Evolutionary conservation across 164 flowering plant genomes (phyloP).

Genomic region (Vitis rotundifolia): DNA sequence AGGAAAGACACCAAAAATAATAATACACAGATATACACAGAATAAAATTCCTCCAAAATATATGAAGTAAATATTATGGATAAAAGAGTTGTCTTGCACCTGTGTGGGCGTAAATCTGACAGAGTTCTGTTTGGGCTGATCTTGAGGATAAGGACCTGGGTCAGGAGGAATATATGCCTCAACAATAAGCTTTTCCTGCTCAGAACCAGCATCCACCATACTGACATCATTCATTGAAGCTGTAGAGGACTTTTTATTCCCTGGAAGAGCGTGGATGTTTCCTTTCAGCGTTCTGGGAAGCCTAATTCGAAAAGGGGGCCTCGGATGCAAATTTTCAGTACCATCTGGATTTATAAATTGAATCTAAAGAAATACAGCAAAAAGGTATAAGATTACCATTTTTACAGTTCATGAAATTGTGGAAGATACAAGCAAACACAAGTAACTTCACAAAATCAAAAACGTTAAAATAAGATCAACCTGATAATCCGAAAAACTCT

Average conservation of each 20-base stretch:
- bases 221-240: constrained; percentile 31
- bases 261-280: constrained; percentile 60
- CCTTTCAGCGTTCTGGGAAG: constrained; percentile 63
- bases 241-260: constrained; percentile 42
- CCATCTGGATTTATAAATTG: constrained; percentile 74
- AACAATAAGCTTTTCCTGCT: constrained; percentile 63
- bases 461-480: constrained; percentile 30
- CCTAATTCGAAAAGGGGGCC: constrained; percentile 79
- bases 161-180: constrained; percentile 91
- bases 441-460: not conserved
- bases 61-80: not conserved
- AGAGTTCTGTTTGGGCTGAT: constrained; percentile 89
- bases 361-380: constrained; percentile 42
- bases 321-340: constrained; percentile 52
- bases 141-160: constrained; percentile 99
- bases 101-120: constrained; percentile 94
- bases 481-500: constrained; percentile 74
- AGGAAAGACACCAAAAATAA: too few species aligned
- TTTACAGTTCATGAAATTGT: not conserved
- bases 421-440: constrained; percentile 1
- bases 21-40: too few species aligned
- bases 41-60: not conserved
- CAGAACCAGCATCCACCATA: constrained; percentile 37
- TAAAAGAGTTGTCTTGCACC: constrained; percentile 35
- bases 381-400: too few species aligned